Percentiles rank a stretch among this genome's conserved stretches.
phyloP scores from a whole-genome alignment of 2,329 filamentous ascomycete species.

The Dactylella cylindrospora region DNA sequence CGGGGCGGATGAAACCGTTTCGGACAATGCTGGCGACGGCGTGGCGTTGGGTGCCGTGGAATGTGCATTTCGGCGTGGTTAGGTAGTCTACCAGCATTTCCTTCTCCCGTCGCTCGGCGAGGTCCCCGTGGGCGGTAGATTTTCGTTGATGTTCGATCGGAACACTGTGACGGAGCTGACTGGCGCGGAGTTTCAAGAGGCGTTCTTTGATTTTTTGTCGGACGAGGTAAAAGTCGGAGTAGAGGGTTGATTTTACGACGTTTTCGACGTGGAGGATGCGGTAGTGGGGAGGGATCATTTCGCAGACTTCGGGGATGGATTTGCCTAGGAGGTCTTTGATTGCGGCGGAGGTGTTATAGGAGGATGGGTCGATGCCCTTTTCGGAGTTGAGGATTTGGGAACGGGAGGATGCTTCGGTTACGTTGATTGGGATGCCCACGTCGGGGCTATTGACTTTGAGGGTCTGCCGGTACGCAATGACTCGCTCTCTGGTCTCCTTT shows the following conservation, averaged over 20 bases:
- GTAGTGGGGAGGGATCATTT: conserved; percentile 49
- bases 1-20: conserved; percentile 55
- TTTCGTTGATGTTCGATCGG: conserved; percentile 7
- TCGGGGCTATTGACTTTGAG: background rate
- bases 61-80: conserved; percentile 52
- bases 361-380: conserved; percentile 43
- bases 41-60: conserved; percentile 53
- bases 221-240: conserved; percentile 49
- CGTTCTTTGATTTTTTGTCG: conserved; percentile 48
- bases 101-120: conserved; percentile 37
- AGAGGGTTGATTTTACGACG: conserved; percentile 51
- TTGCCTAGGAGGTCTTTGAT: conserved; percentile 50
- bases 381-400: conserved; percentile 13
- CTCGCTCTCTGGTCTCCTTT: conserved; percentile 23
- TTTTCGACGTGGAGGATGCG: conserved; percentile 54
- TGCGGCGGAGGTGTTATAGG: conserved; percentile 46
- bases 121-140: background rate
- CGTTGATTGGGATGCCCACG: background rate
- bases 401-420: conserved; percentile 6
- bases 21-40: conserved; percentile 55
- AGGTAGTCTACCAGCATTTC: conserved; percentile 53
- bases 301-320: conserved; percentile 51
- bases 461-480: conserved; percentile 28
- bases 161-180: conserved; percentile 43
- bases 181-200: conserved; percentile 45